Evolutionary conservation across 768 basidiomycete species (phyloP).

Genomic region (Pisolithus microcarpus): DNA sequence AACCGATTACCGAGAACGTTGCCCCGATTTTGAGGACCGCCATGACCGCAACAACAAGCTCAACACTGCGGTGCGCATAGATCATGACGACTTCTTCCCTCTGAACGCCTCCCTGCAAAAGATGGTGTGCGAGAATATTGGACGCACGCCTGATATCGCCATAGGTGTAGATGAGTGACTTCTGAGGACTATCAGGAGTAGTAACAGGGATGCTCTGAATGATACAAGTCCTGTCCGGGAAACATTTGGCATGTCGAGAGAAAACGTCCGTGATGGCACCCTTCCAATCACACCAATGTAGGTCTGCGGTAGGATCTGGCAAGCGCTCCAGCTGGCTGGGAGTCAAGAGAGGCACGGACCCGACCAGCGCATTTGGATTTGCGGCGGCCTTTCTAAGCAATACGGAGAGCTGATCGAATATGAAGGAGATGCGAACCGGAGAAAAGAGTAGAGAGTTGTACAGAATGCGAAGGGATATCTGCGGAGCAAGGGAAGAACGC

Average conservation of each 20-base stretch:
- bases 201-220: conserved; percentile 60
- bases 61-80: conserved; percentile 92
- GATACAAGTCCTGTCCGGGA: conserved; percentile 84
- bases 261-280: conserved; percentile 97
- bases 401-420: conserved; percentile 80
- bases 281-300: conserved; percentile 97
- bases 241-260: conserved; percentile 70
- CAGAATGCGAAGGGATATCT: conserved; percentile 71
- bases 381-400: conserved; percentile 65
- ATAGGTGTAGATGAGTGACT: conserved; percentile 66
- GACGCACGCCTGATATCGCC: conserved; percentile 73
- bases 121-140: conserved; percentile 85
- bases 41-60: conserved; percentile 95
- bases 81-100: conserved; percentile 97
- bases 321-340: conserved; percentile 59
- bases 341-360: conserved; percentile 75
- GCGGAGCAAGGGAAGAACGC: conserved; percentile 64
- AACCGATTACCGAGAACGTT: conserved; percentile 95
- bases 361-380: conserved; percentile 63
- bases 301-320: conserved; percentile 79
- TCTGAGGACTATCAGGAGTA: conserved; percentile 36
- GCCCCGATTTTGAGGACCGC: conserved; percentile 93
- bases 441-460: conserved; percentile 97
- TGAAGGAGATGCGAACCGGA: conserved; percentile 62
- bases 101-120: conserved; percentile 78